Conservation (phyloP, 306 rosid species). For the Pyrus bretschneideri region DNA sequence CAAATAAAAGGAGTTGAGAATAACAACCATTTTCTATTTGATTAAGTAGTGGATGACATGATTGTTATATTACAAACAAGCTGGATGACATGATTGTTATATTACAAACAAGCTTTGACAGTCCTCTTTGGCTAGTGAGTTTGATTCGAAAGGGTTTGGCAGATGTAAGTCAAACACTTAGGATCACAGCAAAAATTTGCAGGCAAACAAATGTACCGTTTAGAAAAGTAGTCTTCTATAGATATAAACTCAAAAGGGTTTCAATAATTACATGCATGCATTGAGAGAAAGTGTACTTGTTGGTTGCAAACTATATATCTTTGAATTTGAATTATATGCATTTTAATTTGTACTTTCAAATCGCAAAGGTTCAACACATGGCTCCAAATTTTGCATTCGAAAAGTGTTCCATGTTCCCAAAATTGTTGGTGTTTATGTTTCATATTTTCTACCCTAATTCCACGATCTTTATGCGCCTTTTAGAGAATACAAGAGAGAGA, state of each 20-base stretch:
- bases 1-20: neutral
- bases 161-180: neutral
- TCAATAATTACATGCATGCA: neutral
- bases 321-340: neutral
- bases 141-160: neutral
- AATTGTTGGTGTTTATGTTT: too few species aligned
- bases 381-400: neutral
- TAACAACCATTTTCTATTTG: neutral
- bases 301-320: neutral
- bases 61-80: neutral
- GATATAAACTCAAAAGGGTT: neutral
- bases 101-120: neutral
- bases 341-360: neutral
- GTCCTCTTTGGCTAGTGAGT: neutral
- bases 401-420: neutral
- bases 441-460: neutral
- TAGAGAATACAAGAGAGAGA: too few species aligned
- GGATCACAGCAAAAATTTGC: neutral
- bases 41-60: neutral
- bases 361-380: neutral
- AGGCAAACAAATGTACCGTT: neutral
- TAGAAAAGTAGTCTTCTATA: neutral
- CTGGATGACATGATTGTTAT: neutral
- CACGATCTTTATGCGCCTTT: neutral
- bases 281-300: neutral